phyloP scores from a whole-genome alignment of 2,329 filamentous ascomycete species.

The Cercospora sojina region DNA sequence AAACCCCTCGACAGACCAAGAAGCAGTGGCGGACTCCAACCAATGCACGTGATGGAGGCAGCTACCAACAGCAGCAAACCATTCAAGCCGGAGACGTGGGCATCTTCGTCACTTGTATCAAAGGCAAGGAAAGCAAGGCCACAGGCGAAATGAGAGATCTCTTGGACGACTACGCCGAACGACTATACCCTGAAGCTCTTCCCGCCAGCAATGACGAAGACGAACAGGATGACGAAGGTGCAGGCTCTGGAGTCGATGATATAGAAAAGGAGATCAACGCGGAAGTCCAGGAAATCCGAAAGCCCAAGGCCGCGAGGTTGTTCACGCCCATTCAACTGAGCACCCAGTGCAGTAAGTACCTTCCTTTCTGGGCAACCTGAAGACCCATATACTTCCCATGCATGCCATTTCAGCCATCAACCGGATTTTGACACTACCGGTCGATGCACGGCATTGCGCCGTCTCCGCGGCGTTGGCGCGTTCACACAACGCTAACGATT shows the following conservation, averaged over 20 bases:
- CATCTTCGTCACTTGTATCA: conserved; percentile 75
- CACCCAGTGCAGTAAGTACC: conserved; percentile 53
- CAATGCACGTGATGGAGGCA: conserved; percentile 30
- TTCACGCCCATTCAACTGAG: conserved; percentile 57
- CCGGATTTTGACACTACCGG: background rate
- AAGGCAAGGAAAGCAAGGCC: conserved; percentile 68
- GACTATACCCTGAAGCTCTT: conserved; percentile 47
- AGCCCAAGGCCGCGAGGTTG: conserved; percentile 48
- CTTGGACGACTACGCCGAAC: conserved; percentile 66
- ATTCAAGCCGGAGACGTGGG: conserved; percentile 70
- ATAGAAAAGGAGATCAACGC: conserved; percentile 72
- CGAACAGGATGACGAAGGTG: conserved; percentile 36
- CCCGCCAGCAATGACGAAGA: conserved; percentile 29
- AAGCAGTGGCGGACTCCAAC: conserved; percentile 47
- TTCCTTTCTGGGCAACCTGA: background rate
- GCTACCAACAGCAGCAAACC: conserved; percentile 27
- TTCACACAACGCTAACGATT: conserved; percentile 6
- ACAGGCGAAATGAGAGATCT: conserved; percentile 65
- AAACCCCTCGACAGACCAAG: background rate
- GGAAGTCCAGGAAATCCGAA: conserved; percentile 66
- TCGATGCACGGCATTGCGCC: background rate
- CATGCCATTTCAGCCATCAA: background rate
- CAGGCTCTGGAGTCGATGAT: conserved; percentile 51
- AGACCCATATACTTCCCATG: background rate
- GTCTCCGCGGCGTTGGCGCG: background rate